Evolutionary conservation across 2,329 filamentous ascomycete genomes (phyloP).

Genomic region (Claviceps monticola): DNA sequence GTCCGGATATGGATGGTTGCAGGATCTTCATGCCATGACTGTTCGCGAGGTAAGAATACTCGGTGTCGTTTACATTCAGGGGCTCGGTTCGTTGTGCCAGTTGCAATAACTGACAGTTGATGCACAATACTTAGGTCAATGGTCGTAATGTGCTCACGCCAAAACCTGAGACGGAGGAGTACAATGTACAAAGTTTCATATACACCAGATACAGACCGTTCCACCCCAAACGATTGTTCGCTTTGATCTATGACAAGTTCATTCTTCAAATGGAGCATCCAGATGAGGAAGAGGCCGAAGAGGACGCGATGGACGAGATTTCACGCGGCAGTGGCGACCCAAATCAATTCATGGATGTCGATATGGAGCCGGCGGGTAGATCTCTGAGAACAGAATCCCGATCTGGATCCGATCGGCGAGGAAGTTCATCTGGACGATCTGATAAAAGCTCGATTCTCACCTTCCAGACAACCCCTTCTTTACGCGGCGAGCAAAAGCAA

Average conservation of each 20-base stretch:
- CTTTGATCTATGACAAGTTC: slow-evolving; percentile 33
- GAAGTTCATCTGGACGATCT: slow-evolving; percentile 9
- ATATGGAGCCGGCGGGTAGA: slow-evolving; percentile 9
- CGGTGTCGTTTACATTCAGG: neutral
- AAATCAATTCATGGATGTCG: slow-evolving; percentile 8
- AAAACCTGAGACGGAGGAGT: slow-evolving; percentile 60
- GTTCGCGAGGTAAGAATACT: slow-evolving; percentile 33
- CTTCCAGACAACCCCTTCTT: slow-evolving; percentile 12
- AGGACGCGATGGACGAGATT: slow-evolving; percentile 14
- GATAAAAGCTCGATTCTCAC: slow-evolving; percentile 13
- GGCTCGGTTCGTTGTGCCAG: neutral
- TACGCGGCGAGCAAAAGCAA: neutral
- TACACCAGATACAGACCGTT: slow-evolving; percentile 47
- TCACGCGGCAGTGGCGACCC: slow-evolving; percentile 4
- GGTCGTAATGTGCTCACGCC: slow-evolving; percentile 42
- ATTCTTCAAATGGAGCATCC: slow-evolving; percentile 33
- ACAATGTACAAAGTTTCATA: slow-evolving; percentile 58
- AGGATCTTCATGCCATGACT: slow-evolving; percentile 55
- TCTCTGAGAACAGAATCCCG: slow-evolving; percentile 1
- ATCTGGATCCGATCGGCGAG: slow-evolving; percentile 1
- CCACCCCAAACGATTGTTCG: slow-evolving; percentile 32
- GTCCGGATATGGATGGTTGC: slow-evolving; percentile 54
- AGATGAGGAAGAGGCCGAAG: slow-evolving; percentile 21
- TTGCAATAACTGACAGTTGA: neutral
- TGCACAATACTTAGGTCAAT: slow-evolving; percentile 21